Conservation (phyloP, 169 alveolate species). For the Theileria parva region DNA sequence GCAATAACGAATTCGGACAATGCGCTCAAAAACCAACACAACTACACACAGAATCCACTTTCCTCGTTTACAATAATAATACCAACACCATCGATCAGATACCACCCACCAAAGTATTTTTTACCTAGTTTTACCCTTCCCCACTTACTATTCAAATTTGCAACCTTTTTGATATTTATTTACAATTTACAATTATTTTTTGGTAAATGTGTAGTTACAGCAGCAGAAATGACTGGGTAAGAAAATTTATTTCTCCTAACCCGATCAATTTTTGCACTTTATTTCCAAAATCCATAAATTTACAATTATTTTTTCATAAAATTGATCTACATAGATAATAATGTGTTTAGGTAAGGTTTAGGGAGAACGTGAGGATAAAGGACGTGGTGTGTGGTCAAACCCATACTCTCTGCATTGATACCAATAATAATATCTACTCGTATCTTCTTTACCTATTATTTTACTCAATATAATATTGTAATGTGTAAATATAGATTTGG, state of each 20-base stretch:
- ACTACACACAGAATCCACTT: constrained; percentile 5
- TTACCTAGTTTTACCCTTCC: too few species aligned
- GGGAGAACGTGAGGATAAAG: constrained; percentile 16
- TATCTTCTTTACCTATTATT: too few species aligned
- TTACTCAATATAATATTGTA: too few species aligned
- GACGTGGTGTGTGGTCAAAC: constrained; percentile 61
- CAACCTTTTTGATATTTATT: too few species aligned
- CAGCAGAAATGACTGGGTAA: too few species aligned
- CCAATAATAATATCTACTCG: constrained; percentile 57
- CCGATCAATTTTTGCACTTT: too few species aligned
- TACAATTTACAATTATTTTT: too few species aligned
- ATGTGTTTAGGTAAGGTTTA: constrained; percentile 42
- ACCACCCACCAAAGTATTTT: constrained; percentile 24
- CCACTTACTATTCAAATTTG: too few species aligned
- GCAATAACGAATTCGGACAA: constrained; percentile 61
- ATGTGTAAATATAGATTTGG: constrained; percentile 34
- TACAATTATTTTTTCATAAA: too few species aligned
- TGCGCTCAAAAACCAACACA: constrained; percentile 51
- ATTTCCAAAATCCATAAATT: too few species aligned
- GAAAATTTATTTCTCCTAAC: too few species aligned
- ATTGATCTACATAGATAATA: neutral
- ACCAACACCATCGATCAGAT: neutral
- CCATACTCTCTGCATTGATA: constrained; percentile 60
- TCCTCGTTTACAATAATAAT: neutral
- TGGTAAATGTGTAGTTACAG: too few species aligned